Base-by-base conservation (phyloP, 202 grass and related monocot species). In the Digitaria exilis region DNA sequence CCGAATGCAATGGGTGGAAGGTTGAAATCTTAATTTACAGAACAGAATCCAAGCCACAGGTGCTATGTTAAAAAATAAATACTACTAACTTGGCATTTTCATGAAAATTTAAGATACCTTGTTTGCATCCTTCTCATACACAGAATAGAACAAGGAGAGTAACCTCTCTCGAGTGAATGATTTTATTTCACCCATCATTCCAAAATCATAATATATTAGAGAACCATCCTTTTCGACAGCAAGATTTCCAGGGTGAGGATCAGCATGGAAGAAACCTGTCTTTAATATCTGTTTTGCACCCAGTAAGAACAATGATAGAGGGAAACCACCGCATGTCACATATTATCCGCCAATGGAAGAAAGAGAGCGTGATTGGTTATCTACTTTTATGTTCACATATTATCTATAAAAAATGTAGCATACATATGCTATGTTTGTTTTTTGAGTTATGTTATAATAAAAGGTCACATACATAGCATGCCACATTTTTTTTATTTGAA, bases 131-230 rank as follows among this genome's bases (percentile, higher is more conserved):
- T 94, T 98, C 78, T 98, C 96, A 62, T 98, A 93, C 17, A 98
- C 82, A 87, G 96, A 90, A 87, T 98, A 95, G 71, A 95, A 95
- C 83, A 98, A 84, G 66, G 89, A 90, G 48, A 95, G 87, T 83
- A 98, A 89, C 88, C 93, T 90, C 61, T 98, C 96, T 66, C 87
- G 89, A 69, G 96, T 98, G 83, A 93, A 98, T 39, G 92, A 90
- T 84, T 98, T 95, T 50, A 98, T 98, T 86, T 98, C 92, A 84
- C 96, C 96, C 96, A 98, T 98, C 96, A 95, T 98, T 77, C 96
- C 96, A 76, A 98, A 98, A 88, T 98, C 96, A 71, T 98, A 98
- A 77, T 98, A 98, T 84, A 98, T 98, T 68, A 98, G 82, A 39
- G 92, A 90, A 26, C 80, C 69, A 83, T 95, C 95, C 68, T 52